These are phyloP conservation scores for Kalanchoe fedtschenkoi DNA, from an alignment of 164 flowering plant genomes.

Conservation along the genomic window DNA sequence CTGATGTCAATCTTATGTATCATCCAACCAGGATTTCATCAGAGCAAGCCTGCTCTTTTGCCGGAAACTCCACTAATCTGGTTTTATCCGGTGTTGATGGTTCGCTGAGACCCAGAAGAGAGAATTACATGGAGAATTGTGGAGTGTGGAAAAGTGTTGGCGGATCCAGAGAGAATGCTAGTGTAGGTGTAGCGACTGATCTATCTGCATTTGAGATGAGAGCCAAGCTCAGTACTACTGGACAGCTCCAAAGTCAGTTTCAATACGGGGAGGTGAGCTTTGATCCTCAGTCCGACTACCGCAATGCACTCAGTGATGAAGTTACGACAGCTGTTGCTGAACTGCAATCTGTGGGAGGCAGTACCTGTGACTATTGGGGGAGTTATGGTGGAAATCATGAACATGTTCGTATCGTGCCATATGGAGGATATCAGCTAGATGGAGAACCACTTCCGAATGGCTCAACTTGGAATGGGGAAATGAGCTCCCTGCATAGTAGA, in stretches of 20 bases:
- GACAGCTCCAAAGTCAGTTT: background rate
- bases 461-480: slow-evolving; percentile 20
- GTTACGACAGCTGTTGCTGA: slow-evolving; percentile 3
- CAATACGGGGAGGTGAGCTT: background rate
- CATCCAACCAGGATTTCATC: slow-evolving; percentile 23
- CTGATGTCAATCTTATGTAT: slow-evolving; percentile 16
- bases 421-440: slow-evolving; percentile 13
- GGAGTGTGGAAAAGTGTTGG: slow-evolving; percentile 28
- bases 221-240: background rate
- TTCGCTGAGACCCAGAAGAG: slow-evolving; percentile 7
- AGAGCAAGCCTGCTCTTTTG: background rate
- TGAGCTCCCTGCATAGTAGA: slow-evolving; percentile 13
- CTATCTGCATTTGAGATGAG: background rate
- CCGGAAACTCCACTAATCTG: background rate
- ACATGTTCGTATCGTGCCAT: slow-evolving; percentile 24
- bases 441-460: slow-evolving; percentile 13
- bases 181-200: slow-evolving; percentile 3
- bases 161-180: background rate
- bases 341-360: background rate
- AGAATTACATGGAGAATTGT: slow-evolving; percentile 16
- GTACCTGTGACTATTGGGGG: slow-evolving; percentile 15
- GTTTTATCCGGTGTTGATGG: slow-evolving; percentile 6
- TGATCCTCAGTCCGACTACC: background rate
- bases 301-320: background rate
- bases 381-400: slow-evolving; percentile 20